Base-by-base conservation (phyloP, 2,329 filamentous ascomycete genomes). In the Colletotrichum shisoi region DNA sequence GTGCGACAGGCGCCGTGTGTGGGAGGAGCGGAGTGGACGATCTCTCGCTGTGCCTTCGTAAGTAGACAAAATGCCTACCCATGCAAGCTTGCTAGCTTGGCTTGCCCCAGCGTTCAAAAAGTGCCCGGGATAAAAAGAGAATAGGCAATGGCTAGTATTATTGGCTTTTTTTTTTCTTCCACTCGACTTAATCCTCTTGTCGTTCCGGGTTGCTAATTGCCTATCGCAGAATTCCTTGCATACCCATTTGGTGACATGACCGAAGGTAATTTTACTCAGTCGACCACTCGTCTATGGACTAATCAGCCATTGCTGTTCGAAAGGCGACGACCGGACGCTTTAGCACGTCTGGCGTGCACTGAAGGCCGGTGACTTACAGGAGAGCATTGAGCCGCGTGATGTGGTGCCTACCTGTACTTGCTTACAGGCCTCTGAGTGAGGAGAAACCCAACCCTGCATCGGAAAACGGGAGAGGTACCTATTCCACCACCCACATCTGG, bases 261-360 rank as follows among this genome's bases (percentile, higher is more conserved):
- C 21, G 21, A 21, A 21, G 60, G 34, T 67, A 59, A 42, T 59
- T 64, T 54, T 49, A 64, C 56, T 64, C 56, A 67, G 59, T 67
- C 60, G 34, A 49, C 48, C 53, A 11, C 44, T 44, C 53, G 34
- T 37, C 48, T 31, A 45, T 49, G 57, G 48, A 57, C 27, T 45
- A 49, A 44, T 56, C 31, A 61, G 40, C 21, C 27, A 5, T 15
- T 34, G 63, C 64, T 64, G 60, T 61, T 56, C 61, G 44, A 54
- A 64, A 64, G 64, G 64, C 64, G 63, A 7, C 51, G 58, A 27
- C 11, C 52, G 39, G 39, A 56, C 45, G 46, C 52, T 37, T 53
- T 53, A 15, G 40, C 27, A 46, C 27, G 19, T 17, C 17, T 7
- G 31, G 15, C 24, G 27, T 31, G 27, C 24, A 27, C 60, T 67